Evolutionary conservation across 2,329 filamentous ascomycete genomes (phyloP).

Genomic region (Pyrenochaeta sp.): DNA sequence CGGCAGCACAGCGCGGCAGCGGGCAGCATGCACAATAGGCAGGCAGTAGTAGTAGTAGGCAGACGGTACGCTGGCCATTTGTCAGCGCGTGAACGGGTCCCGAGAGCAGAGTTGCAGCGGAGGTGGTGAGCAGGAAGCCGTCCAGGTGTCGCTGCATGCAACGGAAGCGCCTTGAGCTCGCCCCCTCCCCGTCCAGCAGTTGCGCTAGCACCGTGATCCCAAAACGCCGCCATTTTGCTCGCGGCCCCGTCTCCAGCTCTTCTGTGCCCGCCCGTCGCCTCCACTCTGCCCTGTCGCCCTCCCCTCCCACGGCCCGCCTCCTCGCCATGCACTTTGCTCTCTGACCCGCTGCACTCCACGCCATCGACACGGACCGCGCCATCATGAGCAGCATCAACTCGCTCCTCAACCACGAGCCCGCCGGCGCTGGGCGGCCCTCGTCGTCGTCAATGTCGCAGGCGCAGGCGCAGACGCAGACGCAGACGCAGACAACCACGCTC

Average conservation of each 20-base stretch:
- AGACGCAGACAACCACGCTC: conserved; percentile 32
- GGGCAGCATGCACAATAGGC: too few relatives aligned
- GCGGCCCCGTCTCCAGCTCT: too few relatives aligned
- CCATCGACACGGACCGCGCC: conserved; percentile 6
- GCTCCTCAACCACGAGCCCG: conserved; percentile 44
- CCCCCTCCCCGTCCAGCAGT: not conserved
- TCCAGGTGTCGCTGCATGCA: conserved; percentile 14
- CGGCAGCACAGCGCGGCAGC: too few relatives aligned
- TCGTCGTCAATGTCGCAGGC: too few relatives aligned
- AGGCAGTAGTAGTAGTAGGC: too few relatives aligned
- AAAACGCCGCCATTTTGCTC: conserved; percentile 23
- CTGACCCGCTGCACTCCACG: conserved; percentile 5
- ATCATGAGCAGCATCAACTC: conserved; percentile 47
- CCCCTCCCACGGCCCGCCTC: too few relatives aligned
- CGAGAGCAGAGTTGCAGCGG: not conserved
- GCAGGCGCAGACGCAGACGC: too few relatives aligned
- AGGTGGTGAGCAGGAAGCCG: conserved; percentile 7
- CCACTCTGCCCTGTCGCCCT: conserved; percentile 3
- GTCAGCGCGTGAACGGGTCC: conserved; percentile 11
- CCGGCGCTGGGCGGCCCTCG: conserved; percentile 19
- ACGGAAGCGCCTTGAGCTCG: conserved; percentile 3
- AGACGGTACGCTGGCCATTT: too few relatives aligned
- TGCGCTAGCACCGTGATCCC: too few relatives aligned
- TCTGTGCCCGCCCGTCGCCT: not conserved
- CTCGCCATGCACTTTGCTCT: conserved; percentile 11